phyloP scores from a whole-genome alignment of 495 filamentous ascomycete genomes.

The Xylaria grammica region DNA sequence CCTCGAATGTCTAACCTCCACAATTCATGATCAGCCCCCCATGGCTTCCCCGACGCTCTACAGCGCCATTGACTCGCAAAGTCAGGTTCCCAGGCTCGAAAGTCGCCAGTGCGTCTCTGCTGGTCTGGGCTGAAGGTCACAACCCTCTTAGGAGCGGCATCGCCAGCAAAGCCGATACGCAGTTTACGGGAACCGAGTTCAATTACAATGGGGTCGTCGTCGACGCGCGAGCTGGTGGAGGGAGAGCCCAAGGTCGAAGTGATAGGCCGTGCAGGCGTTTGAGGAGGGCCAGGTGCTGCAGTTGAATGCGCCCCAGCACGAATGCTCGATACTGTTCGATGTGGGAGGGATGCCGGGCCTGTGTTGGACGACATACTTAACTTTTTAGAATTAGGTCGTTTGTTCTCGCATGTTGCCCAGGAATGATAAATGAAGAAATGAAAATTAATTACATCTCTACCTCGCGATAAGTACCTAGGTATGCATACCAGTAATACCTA shows the following conservation, averaged over 20 bases:
- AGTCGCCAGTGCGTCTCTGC: constrained; percentile 82
- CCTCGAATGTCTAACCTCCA: constrained; percentile 78
- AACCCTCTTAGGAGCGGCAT: constrained; percentile 72
- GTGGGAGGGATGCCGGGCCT: constrained; percentile 41
- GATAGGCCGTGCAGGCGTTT: constrained; percentile 64
- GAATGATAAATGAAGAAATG: neutral
- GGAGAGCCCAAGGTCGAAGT: constrained; percentile 74
- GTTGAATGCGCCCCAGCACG: constrained; percentile 45
- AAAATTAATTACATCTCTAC: too few species aligned
- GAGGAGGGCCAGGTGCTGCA: constrained; percentile 41
- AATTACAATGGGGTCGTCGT: constrained; percentile 83
- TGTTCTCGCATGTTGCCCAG: constrained; percentile 25
- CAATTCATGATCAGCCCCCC: constrained; percentile 77
- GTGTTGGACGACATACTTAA: constrained; percentile 39
- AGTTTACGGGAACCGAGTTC: constrained; percentile 83
- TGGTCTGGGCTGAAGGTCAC: constrained; percentile 72
- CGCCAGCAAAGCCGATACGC: constrained; percentile 84
- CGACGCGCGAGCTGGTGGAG: constrained; percentile 68
- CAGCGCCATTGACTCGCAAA: constrained; percentile 54
- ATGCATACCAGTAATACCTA: too few species aligned
- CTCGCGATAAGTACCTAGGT: neutral
- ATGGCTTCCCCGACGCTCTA: constrained; percentile 54
- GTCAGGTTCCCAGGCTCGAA: constrained; percentile 68
- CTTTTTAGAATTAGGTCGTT: neutral
- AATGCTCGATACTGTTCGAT: constrained; percentile 59